phyloP scores from a whole-genome alignment of 257 asterid species.

The Paulownia fortunei region DNA sequence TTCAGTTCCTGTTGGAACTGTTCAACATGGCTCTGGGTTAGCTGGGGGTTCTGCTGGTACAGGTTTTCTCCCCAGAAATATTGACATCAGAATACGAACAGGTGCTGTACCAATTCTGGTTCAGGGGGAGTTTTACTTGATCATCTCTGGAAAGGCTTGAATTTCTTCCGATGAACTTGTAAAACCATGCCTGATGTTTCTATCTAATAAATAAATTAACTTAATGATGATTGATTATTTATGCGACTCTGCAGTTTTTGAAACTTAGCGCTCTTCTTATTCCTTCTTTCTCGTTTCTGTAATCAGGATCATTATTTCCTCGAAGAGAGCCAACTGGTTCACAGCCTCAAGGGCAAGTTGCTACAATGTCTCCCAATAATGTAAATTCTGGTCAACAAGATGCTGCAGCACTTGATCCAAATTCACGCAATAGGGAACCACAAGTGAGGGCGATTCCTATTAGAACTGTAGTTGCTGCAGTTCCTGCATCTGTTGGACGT shows the following conservation, averaged over 20 bases:
- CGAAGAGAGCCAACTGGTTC: slow-evolving; percentile 70
- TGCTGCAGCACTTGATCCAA: slow-evolving; percentile 43
- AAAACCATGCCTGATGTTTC: background rate
- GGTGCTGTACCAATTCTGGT: slow-evolving; percentile 48
- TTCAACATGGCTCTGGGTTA: slow-evolving; percentile 61
- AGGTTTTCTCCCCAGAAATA: slow-evolving; percentile 80
- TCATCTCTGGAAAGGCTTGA: background rate
- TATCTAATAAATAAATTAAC: background rate
- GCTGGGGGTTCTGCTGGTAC: slow-evolving; percentile 64
- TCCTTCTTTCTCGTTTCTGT: slow-evolving; percentile 15
- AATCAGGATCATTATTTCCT: slow-evolving; percentile 67
- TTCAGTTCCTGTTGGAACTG: slow-evolving; percentile 65
- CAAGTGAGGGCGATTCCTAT: slow-evolving; percentile 65
- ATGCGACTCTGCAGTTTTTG: background rate
- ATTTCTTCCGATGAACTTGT: background rate
- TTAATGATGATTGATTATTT: background rate
- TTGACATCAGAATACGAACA: slow-evolving; percentile 95
- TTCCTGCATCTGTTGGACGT: slow-evolving; percentile 59
- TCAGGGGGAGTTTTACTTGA: background rate
- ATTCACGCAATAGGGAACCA: slow-evolving; percentile 51
- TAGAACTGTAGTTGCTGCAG: slow-evolving; percentile 63
- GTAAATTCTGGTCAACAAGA: slow-evolving; percentile 55
- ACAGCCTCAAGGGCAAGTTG: slow-evolving; percentile 62
- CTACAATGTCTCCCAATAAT: slow-evolving; percentile 45
- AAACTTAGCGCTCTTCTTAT: background rate